These are phyloP conservation scores for Colletotrichum godetiae DNA, from an alignment of 2,329 filamentous ascomycete species.

Conservation along the genomic window DNA sequence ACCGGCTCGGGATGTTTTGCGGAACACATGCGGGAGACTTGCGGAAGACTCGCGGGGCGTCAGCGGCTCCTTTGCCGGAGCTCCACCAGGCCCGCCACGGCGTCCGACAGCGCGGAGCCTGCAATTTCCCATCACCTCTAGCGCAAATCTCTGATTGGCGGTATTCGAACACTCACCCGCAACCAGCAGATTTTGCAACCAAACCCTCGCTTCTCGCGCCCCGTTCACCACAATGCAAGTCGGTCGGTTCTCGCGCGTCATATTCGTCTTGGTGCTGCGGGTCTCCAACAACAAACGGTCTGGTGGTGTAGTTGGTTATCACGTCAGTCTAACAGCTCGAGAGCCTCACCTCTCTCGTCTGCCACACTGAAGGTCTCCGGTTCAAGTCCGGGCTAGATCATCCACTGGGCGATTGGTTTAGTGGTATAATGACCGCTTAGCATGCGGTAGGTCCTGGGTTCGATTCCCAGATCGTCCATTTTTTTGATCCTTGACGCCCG, in stretches of 20 bases:
- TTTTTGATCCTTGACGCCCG: neutral
- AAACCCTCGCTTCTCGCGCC: neutral
- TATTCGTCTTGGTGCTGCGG: rapidly evolving
- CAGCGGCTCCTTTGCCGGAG: neutral
- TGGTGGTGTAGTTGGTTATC: constrained; percentile 1
- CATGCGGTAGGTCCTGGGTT: constrained; percentile 34
- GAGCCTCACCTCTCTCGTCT: neutral
- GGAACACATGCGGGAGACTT: neutral
- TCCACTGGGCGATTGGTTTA: constrained; percentile 28
- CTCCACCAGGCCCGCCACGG: neutral
- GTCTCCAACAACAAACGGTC: neutral
- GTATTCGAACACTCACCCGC: neutral
- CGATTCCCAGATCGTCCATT: constrained; percentile 33
- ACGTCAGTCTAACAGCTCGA: neutral
- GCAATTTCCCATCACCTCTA: neutral
- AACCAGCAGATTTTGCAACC: neutral
- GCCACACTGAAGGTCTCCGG: constrained; percentile 34
- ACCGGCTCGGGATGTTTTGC: no score
- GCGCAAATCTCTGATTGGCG: neutral
- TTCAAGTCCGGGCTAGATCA: constrained; percentile 36
- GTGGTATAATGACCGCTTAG: constrained; percentile 35
- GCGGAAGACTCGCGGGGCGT: neutral
- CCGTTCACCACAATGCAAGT: neutral
- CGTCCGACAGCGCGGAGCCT: neutral
- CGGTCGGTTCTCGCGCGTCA: neutral